Evolutionary conservation across 345 rosid species (phyloP).

Genomic region (Populus tremula): DNA sequence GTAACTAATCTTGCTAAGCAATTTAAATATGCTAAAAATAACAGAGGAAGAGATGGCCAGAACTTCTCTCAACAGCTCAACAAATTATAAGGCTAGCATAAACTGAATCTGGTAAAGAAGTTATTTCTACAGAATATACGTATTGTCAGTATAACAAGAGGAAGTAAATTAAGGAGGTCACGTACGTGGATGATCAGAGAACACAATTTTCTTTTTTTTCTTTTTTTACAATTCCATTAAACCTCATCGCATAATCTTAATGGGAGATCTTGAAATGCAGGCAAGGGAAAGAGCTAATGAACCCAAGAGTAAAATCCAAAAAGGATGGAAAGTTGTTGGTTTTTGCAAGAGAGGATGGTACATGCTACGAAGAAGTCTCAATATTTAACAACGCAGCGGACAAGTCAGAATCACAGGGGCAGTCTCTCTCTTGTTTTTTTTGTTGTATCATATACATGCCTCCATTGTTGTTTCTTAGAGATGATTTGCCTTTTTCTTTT

Average conservation of each 20-base stretch:
- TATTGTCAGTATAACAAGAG: not conserved
- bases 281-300: not conserved
- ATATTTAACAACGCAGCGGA: not conserved
- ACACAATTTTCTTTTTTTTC: no score
- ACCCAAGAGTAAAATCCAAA: not conserved
- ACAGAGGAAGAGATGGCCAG: not conserved
- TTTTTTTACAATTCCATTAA: not conserved
- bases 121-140: not conserved
- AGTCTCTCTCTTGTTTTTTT: not conserved
- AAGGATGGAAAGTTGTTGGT: slow-evolving; percentile 19
- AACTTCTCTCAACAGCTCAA: not conserved
- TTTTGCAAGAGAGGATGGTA: slow-evolving; percentile 14
- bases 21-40: not conserved
- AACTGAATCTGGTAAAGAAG: not conserved
- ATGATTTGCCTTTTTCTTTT: not conserved
- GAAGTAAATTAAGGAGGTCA: not conserved
- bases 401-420: not conserved
- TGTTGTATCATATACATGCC: not conserved
- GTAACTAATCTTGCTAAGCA: not conserved
- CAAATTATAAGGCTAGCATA: not conserved
- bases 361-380: not conserved
- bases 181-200: not conserved
- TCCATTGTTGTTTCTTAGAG: not conserved
- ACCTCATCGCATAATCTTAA: not conserved
- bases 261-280: not conserved